Evolutionary conservation across 2,329 filamentous ascomycete species (phyloP).

Genomic region (Trichoderma arundinaceum): DNA sequence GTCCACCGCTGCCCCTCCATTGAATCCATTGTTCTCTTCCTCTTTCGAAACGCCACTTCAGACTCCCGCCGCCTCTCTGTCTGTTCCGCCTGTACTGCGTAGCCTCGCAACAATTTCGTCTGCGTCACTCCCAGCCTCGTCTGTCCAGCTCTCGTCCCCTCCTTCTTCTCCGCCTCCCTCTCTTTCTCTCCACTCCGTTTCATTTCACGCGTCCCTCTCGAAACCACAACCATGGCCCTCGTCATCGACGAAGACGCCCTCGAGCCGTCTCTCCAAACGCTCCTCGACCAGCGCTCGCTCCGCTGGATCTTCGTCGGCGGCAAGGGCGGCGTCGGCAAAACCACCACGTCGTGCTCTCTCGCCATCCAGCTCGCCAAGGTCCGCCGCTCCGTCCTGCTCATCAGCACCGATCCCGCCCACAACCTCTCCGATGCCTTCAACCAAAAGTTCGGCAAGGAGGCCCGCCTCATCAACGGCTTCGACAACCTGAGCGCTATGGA

Average conservation of each 20-base stretch:
- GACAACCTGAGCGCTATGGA: constrained; percentile 97
- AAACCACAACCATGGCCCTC: constrained; percentile 46
- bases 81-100: neutral
- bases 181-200: neutral
- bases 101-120: constrained; percentile 18
- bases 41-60: constrained; percentile 15
- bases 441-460: constrained; percentile 99
- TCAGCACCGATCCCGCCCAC: constrained; percentile 97
- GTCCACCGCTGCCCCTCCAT: constrained; percentile 32
- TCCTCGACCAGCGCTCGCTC: constrained; percentile 92
- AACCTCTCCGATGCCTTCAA: constrained; percentile 97
- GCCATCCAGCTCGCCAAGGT: constrained; percentile 96
- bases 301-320: constrained; percentile 99
- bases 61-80: constrained; percentile 1
- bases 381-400: constrained; percentile 93
- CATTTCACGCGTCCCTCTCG: neutral
- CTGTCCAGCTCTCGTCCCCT: neutral
- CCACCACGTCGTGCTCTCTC: constrained; percentile 97
- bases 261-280: constrained; percentile 90
- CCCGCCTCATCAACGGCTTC: constrained; percentile 88
- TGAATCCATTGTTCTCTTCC: neutral
- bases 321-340: constrained; percentile 98
- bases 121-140: constrained; percentile 22
- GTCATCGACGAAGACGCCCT: constrained; percentile 69
- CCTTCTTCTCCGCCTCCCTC: neutral